Base-by-base conservation (phyloP, 768 basidiomycete species). In the Sporobolomyces phaffii region DNA sequence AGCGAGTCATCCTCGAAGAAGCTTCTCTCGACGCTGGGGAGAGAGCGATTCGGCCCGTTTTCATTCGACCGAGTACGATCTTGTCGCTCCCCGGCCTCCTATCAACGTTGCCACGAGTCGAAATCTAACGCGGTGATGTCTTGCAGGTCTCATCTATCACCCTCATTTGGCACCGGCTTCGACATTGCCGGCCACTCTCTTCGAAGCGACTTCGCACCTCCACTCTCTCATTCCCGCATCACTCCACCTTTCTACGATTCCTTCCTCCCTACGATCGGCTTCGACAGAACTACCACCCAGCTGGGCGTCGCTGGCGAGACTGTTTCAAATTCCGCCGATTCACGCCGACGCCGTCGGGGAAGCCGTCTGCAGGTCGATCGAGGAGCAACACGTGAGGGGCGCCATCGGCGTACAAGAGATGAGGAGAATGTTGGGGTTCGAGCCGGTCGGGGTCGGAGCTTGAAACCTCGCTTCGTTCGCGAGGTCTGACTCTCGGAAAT, bases 101-200 rank as follows among this genome's bases (percentile, higher is more conserved):
- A 6, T 34, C 33, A 11, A n/a, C n/a, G n/a, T n/a, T n/a, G n/a
- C n/a, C n/a, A 29, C 48, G 24, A 11, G 20, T 6, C 24, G 48
- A 29, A 26, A 49, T 26, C 50, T 47, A n/a, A n/a, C n/a, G n/a
- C n/a, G n/a, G n/a, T n/a, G n/a, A n/a, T n/a, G n/a, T n/a, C n/a
- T n/a, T n/a, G n/a, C 76, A 91, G 96, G 93, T 70, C 81, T 99
- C 59, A 91, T 99, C 73, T 98, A 98, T 79, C 94, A 98, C 76
- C 88, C 94, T 13, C 91, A 96, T 78, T 81, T 87, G 72, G 86
- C 92, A 47, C 96, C 96, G n/a, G 75, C 93, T 52, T 87, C 88
- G 14, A 87, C 90, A 45, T 87, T 90, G 56, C 82, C 89, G 58
- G 92, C 94, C 1, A 86, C 87, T 10, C 75, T 91, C 61, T 82